Evolutionary conservation across 495 filamentous ascomycete genomes (phyloP), one percentile per base, ranked within the genome.

Genomic region (Penicillium soppii): DNA sequence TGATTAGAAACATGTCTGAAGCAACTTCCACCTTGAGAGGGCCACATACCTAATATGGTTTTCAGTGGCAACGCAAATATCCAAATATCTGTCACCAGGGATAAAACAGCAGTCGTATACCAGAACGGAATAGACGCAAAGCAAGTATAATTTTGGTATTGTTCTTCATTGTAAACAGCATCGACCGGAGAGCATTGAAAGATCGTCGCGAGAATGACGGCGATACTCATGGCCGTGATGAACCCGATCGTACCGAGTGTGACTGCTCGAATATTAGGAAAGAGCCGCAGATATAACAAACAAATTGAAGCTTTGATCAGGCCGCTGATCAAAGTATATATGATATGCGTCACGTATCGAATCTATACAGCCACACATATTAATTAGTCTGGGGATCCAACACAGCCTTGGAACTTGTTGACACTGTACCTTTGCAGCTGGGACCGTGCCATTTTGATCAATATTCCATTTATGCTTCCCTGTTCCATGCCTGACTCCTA

Each of bases 251-350:
- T 57, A 5, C 33, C 39, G 19, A 48, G 35, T 8, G 38, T 43
- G 9, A 22, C 10, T 12, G 5, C 4, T 17, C 49, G 44, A 13
- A 57, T 20, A n/a, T 44, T 48, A 9, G 54, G 54, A 23, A 57
- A 57, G 5, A 57, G 26, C 1, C 54, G 54, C 0, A 52, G 54
- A 32, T 53, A 57, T 17, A 57, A 40, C n/a, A 53, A 38, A 17
- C 32, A 42, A 17, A 57, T 38, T n/a, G 54, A 57, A 4, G 30
- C 22, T 29, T 57, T 57, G 37, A 57, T 41, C 38, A 41, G 21
- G 25, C 38, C 44, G 30, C n/a, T 55, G 45, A 35, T 43, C 21
- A 55, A n/a, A 9, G 29, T 43, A 30, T 55, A 55, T 3, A 55
- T 16, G 10, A 55, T 48, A 16, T 55, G 52, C 5, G 39, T 50